Conservation (phyloP, 495 filamentous ascomycete genomes). For the Tuber calosporum region DNA sequence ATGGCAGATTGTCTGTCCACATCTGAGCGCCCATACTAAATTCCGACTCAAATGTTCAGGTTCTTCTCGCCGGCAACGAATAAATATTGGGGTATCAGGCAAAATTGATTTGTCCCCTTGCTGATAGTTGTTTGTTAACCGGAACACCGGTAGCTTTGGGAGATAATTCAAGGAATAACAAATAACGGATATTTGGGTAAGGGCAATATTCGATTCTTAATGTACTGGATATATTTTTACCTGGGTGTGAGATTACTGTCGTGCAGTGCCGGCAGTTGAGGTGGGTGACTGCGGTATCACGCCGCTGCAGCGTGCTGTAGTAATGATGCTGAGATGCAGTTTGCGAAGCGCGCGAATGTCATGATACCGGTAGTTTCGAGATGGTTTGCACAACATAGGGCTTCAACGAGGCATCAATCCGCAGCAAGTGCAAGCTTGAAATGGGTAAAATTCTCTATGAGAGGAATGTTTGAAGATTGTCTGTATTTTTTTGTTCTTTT, state of each 20-base stretch:
- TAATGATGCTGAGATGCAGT: background rate
- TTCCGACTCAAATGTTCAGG: too few relatives aligned
- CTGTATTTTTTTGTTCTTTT: too few relatives aligned
- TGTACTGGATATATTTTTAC: background rate
- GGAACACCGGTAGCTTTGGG: background rate
- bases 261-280: background rate
- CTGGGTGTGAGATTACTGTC: background rate
- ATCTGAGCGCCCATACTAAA: too few relatives aligned
- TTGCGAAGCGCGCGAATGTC: background rate
- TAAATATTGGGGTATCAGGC: background rate
- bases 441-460: background rate
- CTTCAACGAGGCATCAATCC: background rate
- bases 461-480: background rate
- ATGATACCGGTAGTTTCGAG: background rate
- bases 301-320: background rate
- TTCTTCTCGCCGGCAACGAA: too few relatives aligned
- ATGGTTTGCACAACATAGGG: background rate
- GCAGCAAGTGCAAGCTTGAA: background rate
- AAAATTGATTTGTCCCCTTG: background rate
- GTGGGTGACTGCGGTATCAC: background rate
- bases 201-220: background rate
- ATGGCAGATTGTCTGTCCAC: too few relatives aligned
- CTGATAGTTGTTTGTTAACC: background rate
- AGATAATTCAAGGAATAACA: background rate
- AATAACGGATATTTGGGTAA: background rate